Evolutionary conservation across 2,329 filamentous ascomycete species (phyloP).

Genomic region (Biscogniauxia sp.): DNA sequence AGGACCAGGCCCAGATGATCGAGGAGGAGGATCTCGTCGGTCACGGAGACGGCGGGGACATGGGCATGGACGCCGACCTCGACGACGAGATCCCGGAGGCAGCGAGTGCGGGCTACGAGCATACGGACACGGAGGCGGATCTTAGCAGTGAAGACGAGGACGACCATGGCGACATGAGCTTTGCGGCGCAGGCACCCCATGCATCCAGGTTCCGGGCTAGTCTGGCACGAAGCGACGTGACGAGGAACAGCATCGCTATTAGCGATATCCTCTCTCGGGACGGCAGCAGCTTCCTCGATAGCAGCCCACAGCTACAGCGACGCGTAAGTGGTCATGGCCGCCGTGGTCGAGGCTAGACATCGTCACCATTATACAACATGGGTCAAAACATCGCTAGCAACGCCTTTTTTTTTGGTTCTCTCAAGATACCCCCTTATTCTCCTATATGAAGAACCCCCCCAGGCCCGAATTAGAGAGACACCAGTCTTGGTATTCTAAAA

Average conservation of each 20-base stretch:
- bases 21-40: slow-evolving; percentile 59
- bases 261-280: slow-evolving; percentile 55
- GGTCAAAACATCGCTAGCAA: neutral
- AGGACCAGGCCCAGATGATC: slow-evolving; percentile 57
- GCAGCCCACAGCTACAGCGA: slow-evolving; percentile 50
- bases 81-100: slow-evolving; percentile 70
- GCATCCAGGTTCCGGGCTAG: slow-evolving; percentile 34
- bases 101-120: slow-evolving; percentile 66
- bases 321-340: slow-evolving; percentile 20
- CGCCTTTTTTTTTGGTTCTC: neutral
- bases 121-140: slow-evolving; percentile 72
- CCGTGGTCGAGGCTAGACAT: slow-evolving; percentile 19
- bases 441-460: slow-evolving; percentile 8
- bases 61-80: slow-evolving; percentile 66
- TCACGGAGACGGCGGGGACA: slow-evolving; percentile 35
- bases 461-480: neutral
- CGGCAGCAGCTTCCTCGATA: slow-evolving; percentile 56
- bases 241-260: slow-evolving; percentile 55
- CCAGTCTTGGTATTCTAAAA: slow-evolving; percentile 18
- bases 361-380: neutral
- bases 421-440: neutral
- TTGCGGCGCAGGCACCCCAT: slow-evolving; percentile 33
- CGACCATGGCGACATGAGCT: slow-evolving; percentile 37
- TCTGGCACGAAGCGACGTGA: slow-evolving; percentile 40
- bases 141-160: slow-evolving; percentile 44